Base-by-base conservation (phyloP, 495 filamentous ascomycete species). In the Baudoinia panamericana region DNA sequence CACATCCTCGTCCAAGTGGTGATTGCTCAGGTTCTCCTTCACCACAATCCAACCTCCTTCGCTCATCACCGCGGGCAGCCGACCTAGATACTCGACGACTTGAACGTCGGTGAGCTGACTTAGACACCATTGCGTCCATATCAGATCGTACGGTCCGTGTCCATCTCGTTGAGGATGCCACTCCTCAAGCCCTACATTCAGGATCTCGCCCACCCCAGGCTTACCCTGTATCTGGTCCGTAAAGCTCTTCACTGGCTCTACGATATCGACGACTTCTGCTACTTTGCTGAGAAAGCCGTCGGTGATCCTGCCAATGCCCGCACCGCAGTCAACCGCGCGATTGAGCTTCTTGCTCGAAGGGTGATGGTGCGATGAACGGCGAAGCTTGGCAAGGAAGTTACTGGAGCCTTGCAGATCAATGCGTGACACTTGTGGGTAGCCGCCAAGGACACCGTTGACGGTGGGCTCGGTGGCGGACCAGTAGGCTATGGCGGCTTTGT, bases 111-210 rank as follows among this genome's bases (percentile, higher is more conserved):
- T 87, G 37, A 95, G 61, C 56, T 94, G 80, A 12, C 84, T 83
- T n/a, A 92, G 60, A 62, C 86, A 95, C 86, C 86, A 93, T 61
- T 95, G 88, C 33, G 73, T 82, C 70, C 75, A 80, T 50, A 82
- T 65, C 30, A 80, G 50, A 45, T 76, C 70, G 47, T 82, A 80
- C 30, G 57, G 60, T 3, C 43, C 39, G 5, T 25, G 2, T 7
- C 38, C 43, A 19, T 63, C 67, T 4, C 65, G 58, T 9, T 55
- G 51, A 0, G 80, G 82, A 35, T 48, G 44, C 84, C 84, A 94
- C 26, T 72, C 60, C 61, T 93, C 78, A 2, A 93, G 63, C 2
- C 85, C 82, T 7, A 76, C 54, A 39, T 81, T 84, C 55, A 73
- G 80, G 36, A 93, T 66, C 24, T 69, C 62, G 0, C 77, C 75